Base-by-base conservation (phyloP, 306 rosid species). In the Luffa acutangula region DNA sequence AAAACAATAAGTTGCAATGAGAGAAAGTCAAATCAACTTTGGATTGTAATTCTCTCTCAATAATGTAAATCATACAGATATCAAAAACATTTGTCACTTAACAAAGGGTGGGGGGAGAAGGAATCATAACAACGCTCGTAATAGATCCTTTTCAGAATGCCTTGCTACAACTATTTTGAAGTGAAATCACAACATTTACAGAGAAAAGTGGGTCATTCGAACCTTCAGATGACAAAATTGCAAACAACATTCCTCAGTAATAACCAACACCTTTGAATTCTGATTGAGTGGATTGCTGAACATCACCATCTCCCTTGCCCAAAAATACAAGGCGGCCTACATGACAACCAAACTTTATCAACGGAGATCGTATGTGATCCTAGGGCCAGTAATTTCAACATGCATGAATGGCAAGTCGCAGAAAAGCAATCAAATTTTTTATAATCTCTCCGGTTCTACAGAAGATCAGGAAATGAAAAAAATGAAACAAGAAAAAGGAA, bases 281-380 rank as follows among this genome's bases (percentile, higher is more conserved):
- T 70, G 72, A 45, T 53, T 70, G 75, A 49, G 91, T 17, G 7
- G 83, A 78, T 79, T 79, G 82, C 52, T 81, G 84, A n/a, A 74
- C 73, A 80, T 85, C 90, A 36, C 69, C 82, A 9, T 88, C 96
- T 9, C 90, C 96, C 46, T 82, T 80, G 25, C 92, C 85, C 85
- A 93, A 63, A 83, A 87, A 90, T n/a, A 93, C 88, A 79, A 93
- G 12, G 36, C 98, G 94, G 67, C 98, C 98, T 93, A 87, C 71
- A 85, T 42, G 75, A 42, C 76, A 77, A 42, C 82, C 69, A 79
- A 34, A 49, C 46, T 73, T 49, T 31, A 15, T 31, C 45, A 73
- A 49, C 2, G 37, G 41, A 72, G 58, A 6, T 49, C 58, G 48
- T 71, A 25, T 67, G 52, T 39, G 48, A 66, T 78, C 46, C 11